These are phyloP conservation scores for Hypoxylon sp. DNA, from an alignment of 2,329 filamentous ascomycete genomes.

Conservation along the genomic window DNA sequence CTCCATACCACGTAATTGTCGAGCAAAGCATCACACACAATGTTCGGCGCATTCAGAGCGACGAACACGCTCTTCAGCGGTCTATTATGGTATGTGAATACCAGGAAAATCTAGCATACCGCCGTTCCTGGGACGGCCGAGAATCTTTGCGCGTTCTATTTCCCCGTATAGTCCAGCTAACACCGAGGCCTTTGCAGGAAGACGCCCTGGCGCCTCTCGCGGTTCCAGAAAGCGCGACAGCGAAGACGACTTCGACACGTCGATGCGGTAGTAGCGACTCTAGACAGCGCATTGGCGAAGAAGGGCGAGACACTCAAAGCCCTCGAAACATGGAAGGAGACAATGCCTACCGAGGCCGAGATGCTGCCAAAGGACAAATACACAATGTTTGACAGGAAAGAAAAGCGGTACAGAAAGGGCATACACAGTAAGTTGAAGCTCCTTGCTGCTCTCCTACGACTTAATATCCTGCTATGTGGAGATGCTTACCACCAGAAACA, in stretches of 20 bases:
- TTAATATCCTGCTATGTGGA: conserved; percentile 1
- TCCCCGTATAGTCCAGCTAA: conserved; percentile 19
- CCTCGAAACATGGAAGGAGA: conserved; percentile 89
- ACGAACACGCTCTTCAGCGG: conserved; percentile 82
- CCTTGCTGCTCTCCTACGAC: not conserved
- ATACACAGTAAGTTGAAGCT: conserved; percentile 85
- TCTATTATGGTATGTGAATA: conserved; percentile 77
- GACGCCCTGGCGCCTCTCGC: conserved; percentile 94
- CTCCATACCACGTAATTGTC: conserved; percentile 16
- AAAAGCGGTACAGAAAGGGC: conserved; percentile 94
- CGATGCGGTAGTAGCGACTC: conserved; percentile 85
- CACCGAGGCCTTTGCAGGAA: conserved; percentile 69
- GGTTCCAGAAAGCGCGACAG: conserved; percentile 90
- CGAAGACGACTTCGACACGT: conserved; percentile 85
- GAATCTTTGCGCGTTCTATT: not conserved
- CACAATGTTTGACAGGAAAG: conserved; percentile 96
- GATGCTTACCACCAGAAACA: conserved; percentile 53
- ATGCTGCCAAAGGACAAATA: conserved; percentile 99
- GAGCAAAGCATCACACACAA: conserved; percentile 57
- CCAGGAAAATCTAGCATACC: not conserved
- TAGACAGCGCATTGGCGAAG: conserved; percentile 82
- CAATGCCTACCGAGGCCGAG: conserved; percentile 96
- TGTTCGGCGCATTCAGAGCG: conserved; percentile 88
- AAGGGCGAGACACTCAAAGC: conserved; percentile 79
- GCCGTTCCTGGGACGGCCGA: not conserved